phyloP scores from a whole-genome alignment of 371 early-diverging fungal species.

The Mortierella sp. region DNA sequence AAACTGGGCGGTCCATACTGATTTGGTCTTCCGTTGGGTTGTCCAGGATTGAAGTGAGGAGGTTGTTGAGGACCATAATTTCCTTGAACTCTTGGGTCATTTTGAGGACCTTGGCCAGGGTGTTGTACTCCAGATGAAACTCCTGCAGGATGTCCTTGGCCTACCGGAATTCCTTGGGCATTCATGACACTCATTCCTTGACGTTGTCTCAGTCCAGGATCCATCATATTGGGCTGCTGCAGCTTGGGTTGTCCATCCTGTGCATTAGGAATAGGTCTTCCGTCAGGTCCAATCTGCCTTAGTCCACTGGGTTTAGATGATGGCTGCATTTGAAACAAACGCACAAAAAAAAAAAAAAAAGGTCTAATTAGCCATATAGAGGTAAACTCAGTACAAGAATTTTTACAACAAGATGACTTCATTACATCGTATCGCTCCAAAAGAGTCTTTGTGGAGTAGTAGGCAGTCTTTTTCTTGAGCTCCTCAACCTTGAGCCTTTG shows the following conservation, averaged over 20 bases:
- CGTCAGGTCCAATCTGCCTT: conserved; percentile 25
- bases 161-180: conserved; percentile 25
- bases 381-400: not conserved
- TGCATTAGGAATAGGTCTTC: conserved; percentile 9
- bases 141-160: conserved; percentile 32
- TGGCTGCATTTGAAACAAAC: not conserved
- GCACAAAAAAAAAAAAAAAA: not conserved
- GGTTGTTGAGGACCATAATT: conserved; percentile 15
- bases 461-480: conserved; percentile 75
- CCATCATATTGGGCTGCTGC: conserved; percentile 44
- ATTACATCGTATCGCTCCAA: conserved; percentile 88
- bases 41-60: conserved; percentile 26
- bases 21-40: conserved; percentile 18
- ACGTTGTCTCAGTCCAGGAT: conserved; percentile 52
- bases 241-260: conserved; percentile 44
- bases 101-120: conserved; percentile 18
- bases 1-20: conserved; percentile 12
- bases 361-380: not conserved
- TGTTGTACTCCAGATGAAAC: conserved; percentile 30
- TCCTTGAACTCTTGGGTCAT: conserved; percentile 28
- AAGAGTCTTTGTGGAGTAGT: conserved; percentile 88
- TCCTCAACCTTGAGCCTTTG: conserved; percentile 68
- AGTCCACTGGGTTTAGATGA: conserved; percentile 22
- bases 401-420: not conserved
- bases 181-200: conserved; percentile 40